phyloP scores from a whole-genome alignment of 2,329 filamentous ascomycete species.

The Neofusicoccum kwambonambiense region DNA sequence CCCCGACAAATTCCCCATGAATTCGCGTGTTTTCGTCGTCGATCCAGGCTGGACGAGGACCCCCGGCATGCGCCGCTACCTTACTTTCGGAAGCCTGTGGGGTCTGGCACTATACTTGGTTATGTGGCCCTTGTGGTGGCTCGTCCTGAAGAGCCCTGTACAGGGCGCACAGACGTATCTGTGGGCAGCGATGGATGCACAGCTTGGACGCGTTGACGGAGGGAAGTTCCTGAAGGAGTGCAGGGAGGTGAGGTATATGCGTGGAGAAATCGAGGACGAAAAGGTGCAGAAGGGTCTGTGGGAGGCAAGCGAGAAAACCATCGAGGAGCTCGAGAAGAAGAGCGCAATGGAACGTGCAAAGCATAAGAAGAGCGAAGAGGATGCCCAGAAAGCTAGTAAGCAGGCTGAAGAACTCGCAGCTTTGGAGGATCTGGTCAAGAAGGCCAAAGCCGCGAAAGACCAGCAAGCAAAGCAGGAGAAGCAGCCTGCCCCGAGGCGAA shows the following conservation, averaged over 20 bases:
- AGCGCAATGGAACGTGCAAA: conserved; percentile 62
- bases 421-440: conserved; percentile 8
- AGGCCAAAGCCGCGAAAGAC: conserved; percentile 21
- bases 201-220: conserved; percentile 63
- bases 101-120: conserved; percentile 75
- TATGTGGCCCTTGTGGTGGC: conserved; percentile 79
- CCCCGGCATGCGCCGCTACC: conserved; percentile 81
- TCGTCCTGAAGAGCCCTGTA: conserved; percentile 79
- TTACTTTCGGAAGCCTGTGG: conserved; percentile 79
- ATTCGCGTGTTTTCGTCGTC: conserved; percentile 77
- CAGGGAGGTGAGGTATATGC: conserved; percentile 67
- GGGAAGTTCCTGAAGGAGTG: conserved; percentile 88
- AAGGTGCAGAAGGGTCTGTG: conserved; percentile 79
- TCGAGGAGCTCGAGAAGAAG: conserved; percentile 79
- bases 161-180: conserved; percentile 86
- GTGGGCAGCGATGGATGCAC: conserved; percentile 78
- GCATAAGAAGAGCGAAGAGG: conserved; percentile 53
- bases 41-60: conserved; percentile 85
- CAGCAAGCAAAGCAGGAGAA: conserved; percentile 17
- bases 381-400: conserved; percentile 36
- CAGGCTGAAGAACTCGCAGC: conserved; percentile 29
- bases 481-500: conserved; percentile 19
- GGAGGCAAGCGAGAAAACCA: conserved; percentile 82
- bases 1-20: conserved; percentile 79
- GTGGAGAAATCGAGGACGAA: conserved; percentile 75